These are phyloP conservation scores for Alnus rubra DNA, from an alignment of 306 rosid genomes.

Conservation along the genomic window DNA sequence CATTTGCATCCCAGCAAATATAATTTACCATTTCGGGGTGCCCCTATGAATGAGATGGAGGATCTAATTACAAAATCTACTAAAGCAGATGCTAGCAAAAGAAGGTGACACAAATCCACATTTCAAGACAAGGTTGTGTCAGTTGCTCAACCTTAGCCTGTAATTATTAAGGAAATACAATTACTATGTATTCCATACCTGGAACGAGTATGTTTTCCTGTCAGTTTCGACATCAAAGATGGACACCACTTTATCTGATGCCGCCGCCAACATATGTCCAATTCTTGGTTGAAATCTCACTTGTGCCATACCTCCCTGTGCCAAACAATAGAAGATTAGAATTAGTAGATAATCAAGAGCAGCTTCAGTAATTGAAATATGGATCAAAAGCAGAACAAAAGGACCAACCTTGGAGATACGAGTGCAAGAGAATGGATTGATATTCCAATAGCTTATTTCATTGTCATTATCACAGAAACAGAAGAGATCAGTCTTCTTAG, in stretches of 20 bases:
- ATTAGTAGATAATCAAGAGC: not conserved
- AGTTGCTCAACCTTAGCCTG: slow-evolving; percentile 10
- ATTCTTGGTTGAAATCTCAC: slow-evolving; percentile 58
- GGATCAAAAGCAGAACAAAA: not conserved
- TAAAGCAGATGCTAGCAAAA: slow-evolving; percentile 1
- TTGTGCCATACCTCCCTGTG: slow-evolving; percentile 48
- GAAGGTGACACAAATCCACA: not conserved
- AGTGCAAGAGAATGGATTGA: slow-evolving; percentile 36
- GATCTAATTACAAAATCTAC: slow-evolving; percentile 12
- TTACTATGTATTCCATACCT: slow-evolving; percentile 29
- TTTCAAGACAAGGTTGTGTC: not conserved
- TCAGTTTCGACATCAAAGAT: slow-evolving; percentile 49
- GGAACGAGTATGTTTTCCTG: slow-evolving; percentile 38
- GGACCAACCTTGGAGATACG: slow-evolving; percentile 43
- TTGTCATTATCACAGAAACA: slow-evolving; percentile 48
- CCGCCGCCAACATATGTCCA: slow-evolving; percentile 48
- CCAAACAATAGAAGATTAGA: slow-evolving; percentile 19
- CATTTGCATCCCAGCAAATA: slow-evolving; percentile 51
- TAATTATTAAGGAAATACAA: not conserved
- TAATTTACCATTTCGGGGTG: slow-evolving; percentile 48
- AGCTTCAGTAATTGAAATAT: not conserved
- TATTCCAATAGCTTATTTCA: slow-evolving; percentile 51
- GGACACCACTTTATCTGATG: slow-evolving; percentile 48
- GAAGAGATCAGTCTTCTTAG: slow-evolving; percentile 54
- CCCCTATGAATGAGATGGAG: slow-evolving; percentile 35